Evolutionary conservation across 305 asterid species (phyloP), one percentile per base, ranked within the genome.

Genomic region (Plantago lanceolata): DNA sequence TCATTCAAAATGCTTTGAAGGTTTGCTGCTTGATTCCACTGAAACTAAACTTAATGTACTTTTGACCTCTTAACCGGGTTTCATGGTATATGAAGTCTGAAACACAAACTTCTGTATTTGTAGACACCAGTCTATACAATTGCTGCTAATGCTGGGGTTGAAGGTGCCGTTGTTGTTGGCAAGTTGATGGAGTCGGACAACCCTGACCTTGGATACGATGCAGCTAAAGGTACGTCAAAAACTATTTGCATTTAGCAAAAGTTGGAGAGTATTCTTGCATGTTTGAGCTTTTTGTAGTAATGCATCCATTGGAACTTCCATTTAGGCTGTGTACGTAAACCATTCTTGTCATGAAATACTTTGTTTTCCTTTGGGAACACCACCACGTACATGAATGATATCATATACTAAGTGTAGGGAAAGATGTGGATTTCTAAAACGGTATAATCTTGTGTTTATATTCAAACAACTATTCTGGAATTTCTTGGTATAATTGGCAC

Each of bases 121-220:
- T 85, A 85, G 97, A 84, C 85, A 4, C 96, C 95, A 3, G 94
- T 86, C 35, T 68, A 80, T 69, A 88, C 88, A n/a, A 90, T 90
- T 63, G 96, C 96, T 53, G 67, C 84, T 3, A 90, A 90, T 24
- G 96, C 97, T 9, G 96, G 97, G 62, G 95, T 85, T 7, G 97
- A 90, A 75, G 97, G 96, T 52, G 93, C 95, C 16, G 96, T 90
- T 2, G 83, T 88, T n/a, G 91, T 88, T 31, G 95, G 96, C 55
- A 90, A 88, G 69, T 75, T 90, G 77, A 67, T 88, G 83, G 96
- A 86, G 74, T 90, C 94, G 8, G 86, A 82, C 14, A 57, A 88
- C 65, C 82, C 86, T 12, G 85, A 90, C 70, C 89, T 85, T 19
- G 97, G 97, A 69, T 90, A 90, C 37, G 96, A 90, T 66, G 96